phyloP scores from a whole-genome alignment of 768 basidiomycete species.

The Lepiota brunneoincarnata region DNA sequence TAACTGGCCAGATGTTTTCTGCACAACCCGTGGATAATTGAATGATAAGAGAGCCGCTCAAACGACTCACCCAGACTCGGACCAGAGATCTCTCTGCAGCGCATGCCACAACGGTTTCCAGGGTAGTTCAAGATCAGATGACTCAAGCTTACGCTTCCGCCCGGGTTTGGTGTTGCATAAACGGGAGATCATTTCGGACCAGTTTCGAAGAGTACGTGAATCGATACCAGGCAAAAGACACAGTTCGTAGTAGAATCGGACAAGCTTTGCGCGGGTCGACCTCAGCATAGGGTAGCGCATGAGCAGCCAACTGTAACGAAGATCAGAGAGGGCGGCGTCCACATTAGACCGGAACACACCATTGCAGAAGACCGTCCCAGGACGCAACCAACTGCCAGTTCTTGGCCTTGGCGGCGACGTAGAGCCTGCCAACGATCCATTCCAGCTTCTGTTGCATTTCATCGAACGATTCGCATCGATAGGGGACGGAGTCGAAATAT shows the following conservation, averaged over 20 bases:
- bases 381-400: slow-evolving; percentile 73
- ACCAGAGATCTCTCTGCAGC: slow-evolving; percentile 73
- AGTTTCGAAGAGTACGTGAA: slow-evolving; percentile 63
- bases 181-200: slow-evolving; percentile 78
- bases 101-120: slow-evolving; percentile 79
- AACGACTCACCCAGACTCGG: slow-evolving; percentile 61
- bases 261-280: slow-evolving; percentile 67
- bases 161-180: slow-evolving; percentile 67
- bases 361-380: slow-evolving; percentile 81
- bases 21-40: slow-evolving; percentile 48
- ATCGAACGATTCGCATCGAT: slow-evolving; percentile 66
- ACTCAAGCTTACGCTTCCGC: slow-evolving; percentile 62
- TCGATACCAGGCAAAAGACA: slow-evolving; percentile 75
- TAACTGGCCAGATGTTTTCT: slow-evolving; percentile 52
- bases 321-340: background rate
- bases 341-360: slow-evolving; percentile 38
- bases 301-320: slow-evolving; percentile 61
- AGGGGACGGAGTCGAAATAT: slow-evolving; percentile 69
- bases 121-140: slow-evolving; percentile 61
- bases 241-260: slow-evolving; percentile 76
- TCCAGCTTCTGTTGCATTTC: slow-evolving; percentile 73
- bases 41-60: slow-evolving; percentile 41
- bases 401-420: slow-evolving; percentile 67
- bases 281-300: slow-evolving; percentile 79
- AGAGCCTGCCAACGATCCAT: slow-evolving; percentile 64